Evolutionary conservation across 495 filamentous ascomycete species (phyloP).

Genomic region (Eremomyces bilateralis): DNA sequence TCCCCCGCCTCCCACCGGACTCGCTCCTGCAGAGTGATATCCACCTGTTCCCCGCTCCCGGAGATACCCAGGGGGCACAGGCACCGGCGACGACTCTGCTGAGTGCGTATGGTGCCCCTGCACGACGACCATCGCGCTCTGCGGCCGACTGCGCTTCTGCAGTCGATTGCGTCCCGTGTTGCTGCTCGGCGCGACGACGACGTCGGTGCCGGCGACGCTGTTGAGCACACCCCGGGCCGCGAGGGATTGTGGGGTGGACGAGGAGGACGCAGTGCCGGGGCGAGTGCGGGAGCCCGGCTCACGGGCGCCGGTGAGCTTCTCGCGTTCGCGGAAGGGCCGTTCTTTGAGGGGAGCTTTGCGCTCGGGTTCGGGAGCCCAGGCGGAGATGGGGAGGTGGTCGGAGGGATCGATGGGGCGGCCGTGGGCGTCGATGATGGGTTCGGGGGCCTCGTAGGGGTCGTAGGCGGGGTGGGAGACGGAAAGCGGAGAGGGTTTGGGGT

Average conservation of each 20-base stretch:
- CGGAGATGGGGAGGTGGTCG: constrained; percentile 76
- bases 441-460: constrained; percentile 2
- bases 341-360: constrained; percentile 33
- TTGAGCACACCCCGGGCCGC: neutral
- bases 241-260: neutral
- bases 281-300: neutral
- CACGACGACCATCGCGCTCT: constrained; percentile 5
- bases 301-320: constrained; percentile 7
- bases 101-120: constrained; percentile 4
- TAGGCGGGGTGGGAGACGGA: too few relatives aligned
- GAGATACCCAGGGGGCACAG: neutral
- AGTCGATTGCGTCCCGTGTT: constrained; percentile 29
- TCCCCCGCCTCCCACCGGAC: constrained; percentile 3
- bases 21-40: constrained; percentile 2
- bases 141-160: constrained; percentile 25
- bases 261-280: neutral
- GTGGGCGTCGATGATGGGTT: constrained; percentile 30
- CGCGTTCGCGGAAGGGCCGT: constrained; percentile 21
- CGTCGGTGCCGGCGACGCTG: constrained; percentile 7
- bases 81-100: constrained; percentile 3
- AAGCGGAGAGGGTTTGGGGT: too few relatives aligned
- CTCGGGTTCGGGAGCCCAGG: constrained; percentile 89
- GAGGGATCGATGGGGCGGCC: constrained; percentile 80
- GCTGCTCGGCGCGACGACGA: constrained; percentile 13
- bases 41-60: constrained; percentile 7